phyloP scores from a whole-genome alignment of 345 rosid genomes.

The Arabis alpina region DNA sequence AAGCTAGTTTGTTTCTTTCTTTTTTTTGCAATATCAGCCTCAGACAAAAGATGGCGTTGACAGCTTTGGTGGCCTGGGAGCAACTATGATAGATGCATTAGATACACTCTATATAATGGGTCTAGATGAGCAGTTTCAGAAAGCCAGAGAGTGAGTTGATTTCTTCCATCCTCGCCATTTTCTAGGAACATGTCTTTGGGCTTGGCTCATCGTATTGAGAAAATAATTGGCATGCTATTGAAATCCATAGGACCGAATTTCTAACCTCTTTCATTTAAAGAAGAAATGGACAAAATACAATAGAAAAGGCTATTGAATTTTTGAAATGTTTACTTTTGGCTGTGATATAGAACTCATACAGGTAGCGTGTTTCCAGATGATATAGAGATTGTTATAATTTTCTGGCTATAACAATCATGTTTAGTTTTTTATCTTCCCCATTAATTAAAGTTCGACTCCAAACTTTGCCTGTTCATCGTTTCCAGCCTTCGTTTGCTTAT shows the following conservation, averaged over 20 bases:
- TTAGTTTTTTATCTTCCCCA: slow-evolving; percentile 2
- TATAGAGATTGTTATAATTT: background rate
- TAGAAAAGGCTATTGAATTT: slow-evolving; percentile 9
- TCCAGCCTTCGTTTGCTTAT: slow-evolving; percentile 15
- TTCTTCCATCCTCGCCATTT: background rate
- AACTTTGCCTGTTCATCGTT: slow-evolving; percentile 13
- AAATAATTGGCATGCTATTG: background rate
- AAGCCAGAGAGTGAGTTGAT: slow-evolving; percentile 88
- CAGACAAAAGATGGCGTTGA: slow-evolving; percentile 84
- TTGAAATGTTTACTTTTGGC: slow-evolving; percentile 2
- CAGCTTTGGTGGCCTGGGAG: slow-evolving; percentile 99
- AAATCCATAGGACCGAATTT: background rate
- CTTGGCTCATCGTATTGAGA: background rate
- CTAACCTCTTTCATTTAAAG: background rate
- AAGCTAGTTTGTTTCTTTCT: slow-evolving; percentile 1
- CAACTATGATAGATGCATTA: slow-evolving; percentile 80
- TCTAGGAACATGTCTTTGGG: background rate
- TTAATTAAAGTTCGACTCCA: background rate
- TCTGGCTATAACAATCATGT: background rate
- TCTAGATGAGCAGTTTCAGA: slow-evolving; percentile 78
- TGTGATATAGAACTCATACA: slow-evolving; percentile 12
- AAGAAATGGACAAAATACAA: background rate
- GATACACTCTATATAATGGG: slow-evolving; percentile 96
- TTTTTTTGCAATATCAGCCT: slow-evolving; percentile 56
- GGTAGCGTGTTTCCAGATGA: background rate